A percentile compares a stretch with the other conserved stretches of the same genome.
phyloP scores from a whole-genome alignment of 1,284 basidiomycete species.

The Exsudoporus floridanus region DNA sequence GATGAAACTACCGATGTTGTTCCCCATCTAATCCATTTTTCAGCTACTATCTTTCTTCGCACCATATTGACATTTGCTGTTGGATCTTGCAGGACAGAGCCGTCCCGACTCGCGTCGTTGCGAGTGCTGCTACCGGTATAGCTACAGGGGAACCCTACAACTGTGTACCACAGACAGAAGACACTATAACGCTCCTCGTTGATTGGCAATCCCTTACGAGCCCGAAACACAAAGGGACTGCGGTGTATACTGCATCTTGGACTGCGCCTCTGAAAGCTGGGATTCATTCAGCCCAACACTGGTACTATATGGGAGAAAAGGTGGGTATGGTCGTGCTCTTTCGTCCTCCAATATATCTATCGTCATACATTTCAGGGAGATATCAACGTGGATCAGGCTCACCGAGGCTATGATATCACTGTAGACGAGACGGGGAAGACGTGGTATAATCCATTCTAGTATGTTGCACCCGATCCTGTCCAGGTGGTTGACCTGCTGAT shows the following conservation, averaged over 20 bases:
- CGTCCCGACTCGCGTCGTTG: constrained; percentile 80
- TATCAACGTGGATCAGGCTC: constrained; percentile 88
- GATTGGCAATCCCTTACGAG: constrained; percentile 85
- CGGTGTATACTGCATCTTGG: constrained; percentile 91
- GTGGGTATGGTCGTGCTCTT: constrained; percentile 37
- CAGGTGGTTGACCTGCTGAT: constrained; percentile 13
- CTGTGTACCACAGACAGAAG: constrained; percentile 83
- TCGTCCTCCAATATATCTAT: background rate
- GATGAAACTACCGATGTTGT: background rate
- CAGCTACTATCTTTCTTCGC: constrained; percentile 91
- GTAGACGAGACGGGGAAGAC: constrained; percentile 80
- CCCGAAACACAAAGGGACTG: constrained; percentile 71
- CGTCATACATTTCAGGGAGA: constrained; percentile 61
- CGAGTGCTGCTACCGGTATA: constrained; percentile 85
- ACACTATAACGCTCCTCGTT: constrained; percentile 91
- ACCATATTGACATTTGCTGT: constrained; percentile 89
- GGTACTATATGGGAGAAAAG: constrained; percentile 94
- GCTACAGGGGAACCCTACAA: constrained; percentile 85
- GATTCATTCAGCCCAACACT: constrained; percentile 85
- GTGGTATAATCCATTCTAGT: constrained; percentile 92
- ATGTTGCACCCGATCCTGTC: constrained; percentile 32
- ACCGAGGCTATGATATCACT: constrained; percentile 87
- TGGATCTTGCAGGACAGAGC: constrained; percentile 87
- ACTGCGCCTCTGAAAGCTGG: constrained; percentile 77
- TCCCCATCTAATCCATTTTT: constrained; percentile 11